A percentile compares a stretch with the other conserved stretches of the same genome.
These are phyloP conservation scores for Penicillium coffeae DNA, from an alignment of 495 filamentous ascomycete genomes.

Conservation along the genomic window DNA sequence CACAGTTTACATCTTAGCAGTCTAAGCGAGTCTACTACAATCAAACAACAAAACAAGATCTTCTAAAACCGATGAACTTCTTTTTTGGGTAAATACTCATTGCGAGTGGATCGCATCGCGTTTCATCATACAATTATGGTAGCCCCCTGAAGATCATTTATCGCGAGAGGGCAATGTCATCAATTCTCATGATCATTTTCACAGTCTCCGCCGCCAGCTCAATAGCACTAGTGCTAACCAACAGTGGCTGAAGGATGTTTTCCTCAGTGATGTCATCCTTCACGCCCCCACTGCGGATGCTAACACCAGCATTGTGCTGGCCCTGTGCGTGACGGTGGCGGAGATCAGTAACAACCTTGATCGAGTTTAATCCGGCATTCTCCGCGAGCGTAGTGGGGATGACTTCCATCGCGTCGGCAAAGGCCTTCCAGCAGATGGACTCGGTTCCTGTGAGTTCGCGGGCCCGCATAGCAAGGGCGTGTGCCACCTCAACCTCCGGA, in stretches of 20 bases:
- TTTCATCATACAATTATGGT: slow-evolving; percentile 30
- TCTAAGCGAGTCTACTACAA: no score
- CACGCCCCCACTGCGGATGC: slow-evolving; percentile 94
- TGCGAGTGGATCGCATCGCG: slow-evolving; percentile 17
- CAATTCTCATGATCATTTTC: slow-evolving; percentile 97
- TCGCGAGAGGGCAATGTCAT: slow-evolving; percentile 78
- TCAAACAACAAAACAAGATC: neutral
- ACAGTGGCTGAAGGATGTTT: slow-evolving; percentile 92
- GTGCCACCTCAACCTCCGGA: slow-evolving; percentile 90
- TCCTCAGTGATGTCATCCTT: slow-evolving; percentile 93
- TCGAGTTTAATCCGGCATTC: slow-evolving; percentile 94
- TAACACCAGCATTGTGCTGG: slow-evolving; percentile 93
- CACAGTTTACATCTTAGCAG: no score
- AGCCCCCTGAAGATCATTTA: slow-evolving; percentile 32
- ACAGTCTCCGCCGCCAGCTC: slow-evolving; percentile 96
- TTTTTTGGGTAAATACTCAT: slow-evolving; percentile 30
- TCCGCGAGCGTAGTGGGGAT: slow-evolving; percentile 95
- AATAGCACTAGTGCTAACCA: slow-evolving; percentile 96
- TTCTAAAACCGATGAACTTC: slow-evolving; percentile 4
- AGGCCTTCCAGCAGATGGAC: slow-evolving; percentile 97
- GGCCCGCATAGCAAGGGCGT: slow-evolving; percentile 73
- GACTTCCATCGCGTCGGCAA: slow-evolving; percentile 96
- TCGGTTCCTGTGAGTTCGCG: slow-evolving; percentile 84
- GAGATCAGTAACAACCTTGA: slow-evolving; percentile 97
- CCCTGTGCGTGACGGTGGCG: slow-evolving; percentile 90